Percentiles rank a stretch among this genome's conserved stretches.
phyloP scores from a whole-genome alignment of 2,329 filamentous ascomycete species.

The Colletotrichum cordylinicola region DNA sequence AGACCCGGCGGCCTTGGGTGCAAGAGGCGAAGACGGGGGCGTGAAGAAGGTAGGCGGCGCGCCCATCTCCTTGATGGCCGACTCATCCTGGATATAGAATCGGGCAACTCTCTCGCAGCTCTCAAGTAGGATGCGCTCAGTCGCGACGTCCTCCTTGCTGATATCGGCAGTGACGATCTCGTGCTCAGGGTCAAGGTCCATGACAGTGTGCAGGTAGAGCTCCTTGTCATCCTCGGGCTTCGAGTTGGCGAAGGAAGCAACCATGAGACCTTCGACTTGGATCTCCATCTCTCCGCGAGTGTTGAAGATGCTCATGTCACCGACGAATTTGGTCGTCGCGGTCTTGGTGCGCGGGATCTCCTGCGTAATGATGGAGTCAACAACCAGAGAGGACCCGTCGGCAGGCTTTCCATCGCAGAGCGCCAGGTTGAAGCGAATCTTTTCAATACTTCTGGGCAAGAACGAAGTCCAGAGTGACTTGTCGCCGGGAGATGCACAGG shows the following conservation, averaged over 20 bases:
- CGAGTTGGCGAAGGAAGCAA: slow-evolving; percentile 35
- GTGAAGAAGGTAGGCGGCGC: slow-evolving; percentile 11
- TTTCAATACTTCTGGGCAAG: slow-evolving; percentile 32
- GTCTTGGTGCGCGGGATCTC: slow-evolving; percentile 26
- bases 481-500: slow-evolving; percentile 37
- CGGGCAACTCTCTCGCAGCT: slow-evolving; percentile 40
- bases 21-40: slow-evolving; percentile 1
- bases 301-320: slow-evolving; percentile 42
- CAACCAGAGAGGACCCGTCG: slow-evolving; percentile 24
- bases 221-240: slow-evolving; percentile 36
- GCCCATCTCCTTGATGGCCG: slow-evolving; percentile 6
- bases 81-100: slow-evolving; percentile 29
- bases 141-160: background rate
- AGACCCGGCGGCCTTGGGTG: background rate
- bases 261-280: slow-evolving; percentile 36
- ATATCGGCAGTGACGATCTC: slow-evolving; percentile 32
- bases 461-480: slow-evolving; percentile 35
- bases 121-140: slow-evolving; percentile 33
- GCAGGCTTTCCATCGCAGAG: background rate
- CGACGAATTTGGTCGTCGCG: slow-evolving; percentile 33
- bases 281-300: slow-evolving; percentile 34
- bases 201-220: slow-evolving; percentile 37
- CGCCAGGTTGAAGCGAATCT: slow-evolving; percentile 22
- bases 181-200: slow-evolving; percentile 46
- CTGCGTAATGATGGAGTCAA: slow-evolving; percentile 37